phyloP scores from a whole-genome alignment of 495 filamentous ascomycete genomes.

The Aspergillus sclerotiicarbonarius region DNA sequence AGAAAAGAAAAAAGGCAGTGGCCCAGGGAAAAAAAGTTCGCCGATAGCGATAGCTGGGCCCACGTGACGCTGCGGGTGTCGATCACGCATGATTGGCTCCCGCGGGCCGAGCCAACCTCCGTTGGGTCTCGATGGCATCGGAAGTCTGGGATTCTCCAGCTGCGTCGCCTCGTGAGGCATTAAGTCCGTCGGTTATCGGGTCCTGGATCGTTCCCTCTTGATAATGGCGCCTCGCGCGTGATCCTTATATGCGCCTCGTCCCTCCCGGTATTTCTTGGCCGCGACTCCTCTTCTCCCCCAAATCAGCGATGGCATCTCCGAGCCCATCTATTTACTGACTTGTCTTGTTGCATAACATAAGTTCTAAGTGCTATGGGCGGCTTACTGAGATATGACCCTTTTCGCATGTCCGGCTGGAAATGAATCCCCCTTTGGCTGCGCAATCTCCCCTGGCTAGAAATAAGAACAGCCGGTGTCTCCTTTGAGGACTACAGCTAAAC shows the following conservation, averaged over 20 bases:
- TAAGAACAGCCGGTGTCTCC: constrained; percentile 30
- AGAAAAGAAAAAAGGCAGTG: neutral
- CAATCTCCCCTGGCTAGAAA: constrained; percentile 28
- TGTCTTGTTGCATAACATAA: constrained; percentile 2
- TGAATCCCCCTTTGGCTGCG: constrained; percentile 32
- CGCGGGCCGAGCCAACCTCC: constrained; percentile 24
- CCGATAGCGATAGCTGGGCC: constrained; percentile 20
- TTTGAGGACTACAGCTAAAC: constrained; percentile 31
- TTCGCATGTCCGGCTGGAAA: constrained; percentile 29
- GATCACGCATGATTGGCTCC: constrained; percentile 18
- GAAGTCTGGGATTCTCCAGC: constrained; percentile 13
- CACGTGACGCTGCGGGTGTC: constrained; percentile 20
- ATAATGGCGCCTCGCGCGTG: neutral
- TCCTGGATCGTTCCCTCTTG: neutral
- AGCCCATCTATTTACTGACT: constrained; percentile 25
- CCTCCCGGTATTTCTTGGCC: neutral
- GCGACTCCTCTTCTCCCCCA: neutral
- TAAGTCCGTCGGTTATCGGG: neutral
- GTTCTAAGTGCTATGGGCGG: constrained; percentile 16
- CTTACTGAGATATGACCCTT: constrained; percentile 13
- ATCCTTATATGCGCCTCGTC: neutral
- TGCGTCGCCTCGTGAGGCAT: constrained; percentile 4
- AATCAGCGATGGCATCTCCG: constrained; percentile 23
- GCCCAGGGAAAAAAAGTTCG: constrained; percentile 16
- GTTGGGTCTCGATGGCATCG: constrained; percentile 16